A percentile compares a stretch with the other conserved stretches of the same genome.
phyloP scores from a whole-genome alignment of 306 rosid species.

The Rosa lucieae region DNA sequence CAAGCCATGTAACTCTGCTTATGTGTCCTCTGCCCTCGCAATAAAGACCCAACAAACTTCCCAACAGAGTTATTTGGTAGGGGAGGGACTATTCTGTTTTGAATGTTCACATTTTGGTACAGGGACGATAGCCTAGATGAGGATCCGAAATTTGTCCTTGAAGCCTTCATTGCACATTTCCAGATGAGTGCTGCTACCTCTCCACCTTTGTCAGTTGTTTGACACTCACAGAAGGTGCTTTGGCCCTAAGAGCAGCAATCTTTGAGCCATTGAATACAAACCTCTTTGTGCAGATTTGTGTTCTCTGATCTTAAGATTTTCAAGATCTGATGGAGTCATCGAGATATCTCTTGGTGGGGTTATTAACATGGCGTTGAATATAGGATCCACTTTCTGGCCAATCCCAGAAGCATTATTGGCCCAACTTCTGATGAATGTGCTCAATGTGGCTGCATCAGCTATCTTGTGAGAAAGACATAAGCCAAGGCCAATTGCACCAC shows the following conservation, averaged over 20 bases:
- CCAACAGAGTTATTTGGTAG: conserved; percentile 31
- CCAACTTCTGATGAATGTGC: conserved; percentile 32
- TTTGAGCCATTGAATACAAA: conserved; percentile 31
- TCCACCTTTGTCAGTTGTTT: conserved; percentile 33
- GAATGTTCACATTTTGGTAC: no score
- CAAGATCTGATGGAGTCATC: background rate
- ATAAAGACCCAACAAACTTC: conserved; percentile 22
- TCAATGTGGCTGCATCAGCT: conserved; percentile 34
- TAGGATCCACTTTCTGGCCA: conserved; percentile 1
- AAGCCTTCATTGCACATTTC: conserved; percentile 29
- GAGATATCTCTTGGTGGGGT: conserved; percentile 3
- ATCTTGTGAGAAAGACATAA: conserved; percentile 37
- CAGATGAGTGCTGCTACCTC: conserved; percentile 35
- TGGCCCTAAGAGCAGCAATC: conserved; percentile 26
- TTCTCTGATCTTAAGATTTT: background rate
- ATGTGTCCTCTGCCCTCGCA: background rate
- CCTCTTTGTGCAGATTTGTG: conserved; percentile 21
- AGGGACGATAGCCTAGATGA: conserved; percentile 1
- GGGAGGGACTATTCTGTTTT: conserved; percentile 34
- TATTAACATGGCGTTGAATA: conserved; percentile 11
- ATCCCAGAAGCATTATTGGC: conserved; percentile 8
- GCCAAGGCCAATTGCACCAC: conserved; percentile 39
- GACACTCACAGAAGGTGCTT: conserved; percentile 3
- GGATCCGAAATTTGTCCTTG: conserved; percentile 8
- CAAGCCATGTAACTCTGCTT: conserved; percentile 16